phyloP scores from a whole-genome alignment of 257 asterid genomes.

The Apocynum venetum region DNA sequence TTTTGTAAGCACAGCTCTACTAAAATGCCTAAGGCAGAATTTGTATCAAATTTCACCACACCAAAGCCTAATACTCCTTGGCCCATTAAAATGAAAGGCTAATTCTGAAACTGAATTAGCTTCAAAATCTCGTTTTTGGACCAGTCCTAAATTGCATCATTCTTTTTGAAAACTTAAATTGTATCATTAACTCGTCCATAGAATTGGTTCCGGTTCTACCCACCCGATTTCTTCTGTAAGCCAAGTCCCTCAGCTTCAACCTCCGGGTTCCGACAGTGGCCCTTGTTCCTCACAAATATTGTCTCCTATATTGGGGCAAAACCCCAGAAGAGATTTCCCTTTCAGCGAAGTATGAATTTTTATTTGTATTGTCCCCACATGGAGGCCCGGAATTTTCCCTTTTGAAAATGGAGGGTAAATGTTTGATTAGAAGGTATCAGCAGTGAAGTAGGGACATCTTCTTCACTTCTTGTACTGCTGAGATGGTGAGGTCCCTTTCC shows the following conservation, averaged over 20 bases:
- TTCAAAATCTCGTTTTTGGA: too few relatives aligned
- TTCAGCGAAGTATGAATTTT: not conserved
- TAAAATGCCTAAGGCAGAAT: too few relatives aligned
- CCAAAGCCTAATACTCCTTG: too few relatives aligned
- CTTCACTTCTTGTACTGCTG: not conserved
- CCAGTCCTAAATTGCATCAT: too few relatives aligned
- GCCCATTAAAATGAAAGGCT: too few relatives aligned
- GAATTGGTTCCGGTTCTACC: not conserved
- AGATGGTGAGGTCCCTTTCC: slow-evolving; percentile 9
- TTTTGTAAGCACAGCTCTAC: too few relatives aligned
- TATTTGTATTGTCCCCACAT: slow-evolving; percentile 7
- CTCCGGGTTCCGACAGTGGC: not conserved
- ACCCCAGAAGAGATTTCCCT: not conserved
- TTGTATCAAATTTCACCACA: too few relatives aligned
- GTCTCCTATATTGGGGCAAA: not conserved
- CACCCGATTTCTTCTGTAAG: not conserved
- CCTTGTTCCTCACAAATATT: not conserved
- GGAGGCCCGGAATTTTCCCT: not conserved
- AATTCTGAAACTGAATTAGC: too few relatives aligned
- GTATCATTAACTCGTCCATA: too few relatives aligned
- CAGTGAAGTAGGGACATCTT: slow-evolving; percentile 6
- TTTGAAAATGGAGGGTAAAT: not conserved
- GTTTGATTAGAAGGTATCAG: not conserved
- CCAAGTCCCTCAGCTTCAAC: not conserved
- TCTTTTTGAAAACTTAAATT: too few relatives aligned